Conservation (phyloP, 768 basidiomycete species). For the Scleroderma citrinum region DNA sequence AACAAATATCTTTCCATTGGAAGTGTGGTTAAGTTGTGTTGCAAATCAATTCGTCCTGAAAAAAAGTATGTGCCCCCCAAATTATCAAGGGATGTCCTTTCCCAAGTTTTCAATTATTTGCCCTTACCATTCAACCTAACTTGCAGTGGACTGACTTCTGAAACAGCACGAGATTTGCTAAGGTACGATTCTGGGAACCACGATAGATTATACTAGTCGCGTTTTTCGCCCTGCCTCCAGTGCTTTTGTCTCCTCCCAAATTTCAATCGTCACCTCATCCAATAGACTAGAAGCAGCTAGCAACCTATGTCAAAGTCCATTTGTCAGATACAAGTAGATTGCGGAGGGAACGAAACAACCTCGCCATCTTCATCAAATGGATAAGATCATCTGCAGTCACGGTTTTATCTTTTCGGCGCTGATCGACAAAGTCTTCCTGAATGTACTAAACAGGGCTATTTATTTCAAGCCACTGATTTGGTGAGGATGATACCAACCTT, state of each 20-base stretch:
- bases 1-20: too few relatives aligned
- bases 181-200: too few relatives aligned
- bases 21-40: too few relatives aligned
- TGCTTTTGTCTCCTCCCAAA: conserved; percentile 55
- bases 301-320: conserved; percentile 33
- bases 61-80: too few relatives aligned
- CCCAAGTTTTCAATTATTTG: too few relatives aligned
- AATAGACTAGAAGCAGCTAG: conserved; percentile 53
- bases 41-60: too few relatives aligned
- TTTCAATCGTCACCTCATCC: conserved; percentile 42
- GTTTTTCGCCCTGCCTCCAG: conserved; percentile 41
- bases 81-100: too few relatives aligned
- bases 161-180: too few relatives aligned
- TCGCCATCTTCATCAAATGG: conserved; percentile 60
- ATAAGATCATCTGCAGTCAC: conserved; percentile 58
- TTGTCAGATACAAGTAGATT: not conserved
- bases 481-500: conserved; percentile 36
- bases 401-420: conserved; percentile 33
- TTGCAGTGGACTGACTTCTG: too few relatives aligned
- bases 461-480: not conserved
- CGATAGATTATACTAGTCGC: not conserved
- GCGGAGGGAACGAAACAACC: conserved; percentile 33
- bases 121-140: too few relatives aligned
- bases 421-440: conserved; percentile 64
- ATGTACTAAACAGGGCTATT: conserved; percentile 45